phyloP scores from a whole-genome alignment of 345 rosid genomes.

The Trapa incisa region DNA sequence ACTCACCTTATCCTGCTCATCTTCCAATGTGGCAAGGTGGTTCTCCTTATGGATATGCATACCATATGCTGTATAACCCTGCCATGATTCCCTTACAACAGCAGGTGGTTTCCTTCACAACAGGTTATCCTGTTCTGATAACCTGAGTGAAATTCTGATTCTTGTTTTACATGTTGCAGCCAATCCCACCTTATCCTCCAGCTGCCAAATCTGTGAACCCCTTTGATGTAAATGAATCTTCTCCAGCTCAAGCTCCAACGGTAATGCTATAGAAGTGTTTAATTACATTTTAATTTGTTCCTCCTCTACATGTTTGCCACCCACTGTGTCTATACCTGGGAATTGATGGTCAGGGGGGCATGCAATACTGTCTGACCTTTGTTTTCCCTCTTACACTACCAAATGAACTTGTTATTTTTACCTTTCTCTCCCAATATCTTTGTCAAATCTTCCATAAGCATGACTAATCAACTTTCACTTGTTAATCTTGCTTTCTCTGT shows the following conservation, averaged over 20 bases:
- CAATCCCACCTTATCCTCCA: constrained; percentile 39
- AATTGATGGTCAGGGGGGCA: too few species aligned
- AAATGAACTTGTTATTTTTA: too few species aligned
- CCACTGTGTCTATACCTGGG: too few species aligned
- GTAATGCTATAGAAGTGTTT: constrained; percentile 28
- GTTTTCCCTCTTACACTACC: too few species aligned
- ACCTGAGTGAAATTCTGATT: neutral
- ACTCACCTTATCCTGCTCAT: constrained; percentile 41
- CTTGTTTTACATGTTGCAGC: constrained; percentile 25
- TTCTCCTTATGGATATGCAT: constrained; percentile 53
- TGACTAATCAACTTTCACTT: too few species aligned
- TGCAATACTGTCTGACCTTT: too few species aligned
- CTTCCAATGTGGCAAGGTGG: constrained; percentile 68
- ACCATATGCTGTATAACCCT: constrained; percentile 46
- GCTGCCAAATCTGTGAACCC: constrained; percentile 62
- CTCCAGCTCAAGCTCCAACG: constrained; percentile 35
- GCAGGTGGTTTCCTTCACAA: neutral
- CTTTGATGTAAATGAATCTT: constrained; percentile 55
- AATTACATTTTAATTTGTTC: neutral
- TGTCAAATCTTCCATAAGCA: too few species aligned
- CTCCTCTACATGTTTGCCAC: neutral
- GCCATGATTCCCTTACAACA: constrained; percentile 28
- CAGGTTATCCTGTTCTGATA: neutral
- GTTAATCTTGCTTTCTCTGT: too few species aligned
- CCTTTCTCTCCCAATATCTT: too few species aligned